Evolutionary conservation across 129 eudicot genomes (phyloP), one percentile per base, ranked within the genome.

Genomic region (Solidago caesia): DNA sequence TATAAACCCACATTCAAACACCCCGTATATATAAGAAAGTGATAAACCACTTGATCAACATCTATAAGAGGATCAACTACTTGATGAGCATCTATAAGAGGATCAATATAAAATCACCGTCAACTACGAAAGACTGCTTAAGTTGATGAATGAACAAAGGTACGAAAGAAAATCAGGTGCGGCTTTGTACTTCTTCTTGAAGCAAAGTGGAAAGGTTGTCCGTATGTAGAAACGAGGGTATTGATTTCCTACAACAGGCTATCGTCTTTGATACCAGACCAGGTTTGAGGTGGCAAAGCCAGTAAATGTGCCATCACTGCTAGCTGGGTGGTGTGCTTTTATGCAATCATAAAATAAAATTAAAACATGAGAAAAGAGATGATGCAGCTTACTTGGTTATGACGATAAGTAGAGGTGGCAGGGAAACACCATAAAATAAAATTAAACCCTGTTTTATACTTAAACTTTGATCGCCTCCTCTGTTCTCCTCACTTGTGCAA

Each of bases 231-330:
- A 74, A 90, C 92, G 45, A 94, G 85, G 16, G 67, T 57, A 69
- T 42, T 39, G 1, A 94, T 66, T 33, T 90, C 88, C 76, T 86
- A 84, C 86, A 88, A 72, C 80, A 89, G 79, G 60, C 81, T 71
- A n/a, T 80, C 75, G 44, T 88, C 88, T 81, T 88, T 90, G 29
- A 94, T 90, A 6, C 91, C 89, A 8, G 91, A 85, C 98, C 98
- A 94, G 26, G 98, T 94, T 70, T 94, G 80, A 13, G 84, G 83
- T 52, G 98, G 91, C 82, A 94, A 79, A 61, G 98, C 98, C 70
- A 94, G 83, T 73, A 94, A 72, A 71, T 90, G 92, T 49, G 87
- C 87, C 84, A 82, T 94, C 97, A 80, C 76, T 88, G 78, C 88
- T 87, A 57, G 80, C 85, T 11, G 97, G 98, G 68, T 94, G 98